A percentile compares a stretch with the other conserved stretches of the same genome.
These are phyloP conservation scores for Fusarium siculi DNA, from an alignment of 2,329 filamentous ascomycete genomes.

Conservation along the genomic window DNA sequence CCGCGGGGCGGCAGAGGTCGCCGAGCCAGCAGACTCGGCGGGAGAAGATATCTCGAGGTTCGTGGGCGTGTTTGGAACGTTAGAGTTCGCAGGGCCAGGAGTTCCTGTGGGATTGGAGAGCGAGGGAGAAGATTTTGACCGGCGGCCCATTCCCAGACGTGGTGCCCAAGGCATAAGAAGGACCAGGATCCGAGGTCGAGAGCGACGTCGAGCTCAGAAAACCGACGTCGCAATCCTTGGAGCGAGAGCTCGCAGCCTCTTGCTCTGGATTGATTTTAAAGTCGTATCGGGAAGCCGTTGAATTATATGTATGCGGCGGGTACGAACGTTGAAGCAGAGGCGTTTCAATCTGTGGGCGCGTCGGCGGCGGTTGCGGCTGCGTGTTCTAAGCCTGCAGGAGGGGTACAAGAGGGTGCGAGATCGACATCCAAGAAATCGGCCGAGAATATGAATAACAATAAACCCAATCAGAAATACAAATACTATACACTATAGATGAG, in stretches of 20 bases:
- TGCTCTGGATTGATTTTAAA: background rate
- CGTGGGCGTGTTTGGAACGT: slow-evolving; percentile 55
- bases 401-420: slow-evolving; percentile 14
- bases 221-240: slow-evolving; percentile 35
- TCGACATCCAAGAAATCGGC: slow-evolving; percentile 20
- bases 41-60: slow-evolving; percentile 48
- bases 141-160: slow-evolving; percentile 45
- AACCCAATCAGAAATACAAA: slow-evolving; percentile 6
- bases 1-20: slow-evolving; percentile 40
- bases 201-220: slow-evolving; percentile 33
- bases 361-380: slow-evolving; percentile 23
- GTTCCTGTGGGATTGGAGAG: slow-evolving; percentile 56
- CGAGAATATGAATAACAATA: background rate
- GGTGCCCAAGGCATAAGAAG: slow-evolving; percentile 43
- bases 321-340: slow-evolving; percentile 24
- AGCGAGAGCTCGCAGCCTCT: slow-evolving; percentile 28
- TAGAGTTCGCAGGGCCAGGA: slow-evolving; percentile 45
- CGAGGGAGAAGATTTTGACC: slow-evolving; percentile 43
- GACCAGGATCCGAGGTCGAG: slow-evolving; percentile 38
- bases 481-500: slow-evolving; percentile 13
- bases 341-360: slow-evolving; percentile 25
- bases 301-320: slow-evolving; percentile 25
- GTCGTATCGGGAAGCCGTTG: slow-evolving; percentile 28
- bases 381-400: slow-evolving; percentile 31
- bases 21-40: slow-evolving; percentile 51